Evolutionary conservation across 495 filamentous ascomycete genomes (phyloP).

Genomic region (Penicillium longicatenatum): DNA sequence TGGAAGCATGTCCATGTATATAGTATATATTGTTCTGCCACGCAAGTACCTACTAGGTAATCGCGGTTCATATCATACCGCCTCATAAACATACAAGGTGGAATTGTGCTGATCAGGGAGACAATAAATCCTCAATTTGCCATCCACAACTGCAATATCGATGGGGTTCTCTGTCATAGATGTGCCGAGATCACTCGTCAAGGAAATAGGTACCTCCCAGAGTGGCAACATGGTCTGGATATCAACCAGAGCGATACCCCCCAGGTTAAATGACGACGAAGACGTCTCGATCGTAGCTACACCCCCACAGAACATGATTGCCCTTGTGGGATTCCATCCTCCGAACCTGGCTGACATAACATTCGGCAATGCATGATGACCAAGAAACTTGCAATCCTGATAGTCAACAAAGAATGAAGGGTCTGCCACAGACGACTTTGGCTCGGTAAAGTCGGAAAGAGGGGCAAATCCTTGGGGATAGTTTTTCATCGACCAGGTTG

Average conservation of each 20-base stretch:
- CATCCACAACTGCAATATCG: constrained; percentile 35
- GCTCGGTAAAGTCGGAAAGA: constrained; percentile 27
- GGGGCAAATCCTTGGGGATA: constrained; percentile 15
- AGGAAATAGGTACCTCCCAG: constrained; percentile 36
- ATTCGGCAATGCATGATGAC: constrained; percentile 22
- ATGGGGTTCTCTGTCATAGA: constrained; percentile 39
- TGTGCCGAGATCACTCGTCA: constrained; percentile 30
- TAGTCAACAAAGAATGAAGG: constrained; percentile 37
- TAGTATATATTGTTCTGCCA: too few species aligned
- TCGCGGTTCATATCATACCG: constrained; percentile 2
- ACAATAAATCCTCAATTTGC: constrained; percentile 36
- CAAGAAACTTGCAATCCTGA: constrained; percentile 45
- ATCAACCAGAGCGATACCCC: constrained; percentile 41
- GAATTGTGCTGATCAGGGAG: constrained; percentile 38
- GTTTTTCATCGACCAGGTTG: constrained; percentile 26
- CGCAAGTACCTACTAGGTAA: too few species aligned
- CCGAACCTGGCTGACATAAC: constrained; percentile 6
- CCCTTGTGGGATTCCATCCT: constrained; percentile 2
- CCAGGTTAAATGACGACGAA: constrained; percentile 20
- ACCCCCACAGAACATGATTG: constrained; percentile 41
- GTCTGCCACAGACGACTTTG: constrained; percentile 18
- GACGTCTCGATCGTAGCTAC: constrained; percentile 23
- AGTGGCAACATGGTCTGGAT: constrained; percentile 33
- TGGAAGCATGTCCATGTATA: too few species aligned
- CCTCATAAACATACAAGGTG: constrained; percentile 40